Evolutionary conservation across 352 stramenopile species (phyloP).

Genomic region (Phytophthora brassicae): DNA sequence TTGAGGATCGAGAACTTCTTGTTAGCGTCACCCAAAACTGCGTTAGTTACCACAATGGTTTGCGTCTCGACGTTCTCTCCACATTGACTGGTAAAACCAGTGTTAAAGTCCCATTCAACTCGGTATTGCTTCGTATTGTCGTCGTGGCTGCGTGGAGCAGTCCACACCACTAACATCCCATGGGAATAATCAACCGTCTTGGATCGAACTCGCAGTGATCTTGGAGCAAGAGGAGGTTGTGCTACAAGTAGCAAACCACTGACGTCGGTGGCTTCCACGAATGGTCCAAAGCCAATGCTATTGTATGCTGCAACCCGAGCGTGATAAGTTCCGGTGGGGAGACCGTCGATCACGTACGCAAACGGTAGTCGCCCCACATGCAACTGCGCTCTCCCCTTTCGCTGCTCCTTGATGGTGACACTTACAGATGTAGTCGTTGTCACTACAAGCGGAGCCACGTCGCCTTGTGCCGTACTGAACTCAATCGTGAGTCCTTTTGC

Average conservation of each 20-base stretch:
- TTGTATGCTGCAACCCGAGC: constrained; percentile 94
- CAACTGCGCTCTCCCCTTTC: constrained; percentile 60
- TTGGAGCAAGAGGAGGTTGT: constrained; percentile 38
- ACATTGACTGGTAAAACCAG: constrained; percentile 84
- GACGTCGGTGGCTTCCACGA: constrained; percentile 43
- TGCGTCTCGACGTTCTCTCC: constrained; percentile 75
- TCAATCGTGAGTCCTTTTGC: constrained; percentile 47
- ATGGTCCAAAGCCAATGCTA: constrained; percentile 89
- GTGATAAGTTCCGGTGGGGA: constrained; percentile 85
- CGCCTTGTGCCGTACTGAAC: constrained; percentile 56
- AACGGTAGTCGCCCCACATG: constrained; percentile 77
- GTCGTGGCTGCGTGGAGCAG: constrained; percentile 82
- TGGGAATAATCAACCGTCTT: constrained; percentile 38
- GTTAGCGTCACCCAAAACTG: neutral
- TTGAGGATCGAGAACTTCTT: constrained; percentile 18
- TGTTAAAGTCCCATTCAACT: constrained; percentile 94
- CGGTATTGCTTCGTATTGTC: constrained; percentile 77
- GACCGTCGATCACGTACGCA: constrained; percentile 78
- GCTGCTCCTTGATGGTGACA: constrained; percentile 38
- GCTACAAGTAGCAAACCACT: constrained; percentile 38
- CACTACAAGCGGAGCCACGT: constrained; percentile 41
- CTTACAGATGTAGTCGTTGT: neutral
- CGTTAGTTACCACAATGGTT: constrained; percentile 40
- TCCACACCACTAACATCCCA: constrained; percentile 68
- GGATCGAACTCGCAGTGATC: constrained; percentile 79